Evolutionary conservation across 441 rosid species (phyloP).

Genomic region (Omphalea diandra): DNA sequence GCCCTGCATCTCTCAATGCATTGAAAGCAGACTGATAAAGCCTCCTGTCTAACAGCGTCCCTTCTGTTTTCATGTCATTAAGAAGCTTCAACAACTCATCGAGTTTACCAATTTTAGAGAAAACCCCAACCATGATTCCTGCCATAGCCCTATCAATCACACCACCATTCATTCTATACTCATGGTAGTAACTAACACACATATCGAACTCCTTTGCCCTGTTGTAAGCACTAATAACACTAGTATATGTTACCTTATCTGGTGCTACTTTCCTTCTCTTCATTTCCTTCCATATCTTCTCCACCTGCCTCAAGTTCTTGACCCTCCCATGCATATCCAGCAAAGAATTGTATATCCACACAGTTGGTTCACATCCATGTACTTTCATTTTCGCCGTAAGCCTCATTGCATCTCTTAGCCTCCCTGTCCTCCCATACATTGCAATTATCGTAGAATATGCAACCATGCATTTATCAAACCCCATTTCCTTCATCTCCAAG

Average conservation of each 20-base stretch:
- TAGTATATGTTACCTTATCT: constrained; percentile 75
- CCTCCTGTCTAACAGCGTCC: constrained; percentile 60
- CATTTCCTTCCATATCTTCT: constrained; percentile 88
- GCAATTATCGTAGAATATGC: constrained; percentile 76
- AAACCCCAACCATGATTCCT: constrained; percentile 80
- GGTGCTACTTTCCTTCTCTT: constrained; percentile 62
- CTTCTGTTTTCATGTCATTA: constrained; percentile 62
- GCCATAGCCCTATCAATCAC: constrained; percentile 67
- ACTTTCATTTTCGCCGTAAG: constrained; percentile 76
- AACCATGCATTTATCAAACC: constrained; percentile 75
- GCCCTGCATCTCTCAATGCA: constrained; percentile 81
- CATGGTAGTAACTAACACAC: constrained; percentile 54
- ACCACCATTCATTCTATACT: constrained; percentile 60
- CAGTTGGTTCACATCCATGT: constrained; percentile 71
- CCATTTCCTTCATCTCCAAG: constrained; percentile 62
- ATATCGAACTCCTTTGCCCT: constrained; percentile 58
- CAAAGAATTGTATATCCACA: constrained; percentile 78
- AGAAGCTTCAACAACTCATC: constrained; percentile 74
- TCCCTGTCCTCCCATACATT: constrained; percentile 74
- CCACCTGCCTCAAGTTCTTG: constrained; percentile 60
- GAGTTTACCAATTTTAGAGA: constrained; percentile 62
- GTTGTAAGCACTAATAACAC: constrained; percentile 60
- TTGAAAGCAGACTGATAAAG: constrained; percentile 61
- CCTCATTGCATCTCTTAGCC: constrained; percentile 60
- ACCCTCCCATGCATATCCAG: constrained; percentile 82